phyloP scores from a whole-genome alignment of 257 asterid genomes.

The Euphrasia confusa region DNA sequence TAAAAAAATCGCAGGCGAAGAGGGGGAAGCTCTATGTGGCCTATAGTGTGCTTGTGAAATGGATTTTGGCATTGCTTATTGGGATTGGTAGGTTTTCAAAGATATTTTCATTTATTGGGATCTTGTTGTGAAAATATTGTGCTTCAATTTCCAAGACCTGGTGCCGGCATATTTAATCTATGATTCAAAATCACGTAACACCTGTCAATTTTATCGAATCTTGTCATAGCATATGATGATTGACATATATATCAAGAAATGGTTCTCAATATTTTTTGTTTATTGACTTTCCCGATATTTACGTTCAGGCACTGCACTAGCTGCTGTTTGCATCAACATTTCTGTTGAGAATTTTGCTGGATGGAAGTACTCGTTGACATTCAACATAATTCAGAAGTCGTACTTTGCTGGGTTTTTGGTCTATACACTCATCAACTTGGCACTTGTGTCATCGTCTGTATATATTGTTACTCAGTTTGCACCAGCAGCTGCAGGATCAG shows the following conservation, averaged over 20 bases:
- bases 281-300: conserved; percentile 20
- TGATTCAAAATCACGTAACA: no score
- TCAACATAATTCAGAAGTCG: conserved; percentile 84
- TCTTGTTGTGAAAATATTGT: no score
- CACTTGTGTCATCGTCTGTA: conserved; percentile 81
- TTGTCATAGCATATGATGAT: no score
- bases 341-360: conserved; percentile 99
- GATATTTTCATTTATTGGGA: background rate
- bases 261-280: background rate
- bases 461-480: conserved; percentile 83
- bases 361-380: conserved; percentile 95
- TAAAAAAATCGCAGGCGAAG: background rate
- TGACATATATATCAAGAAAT: no score
- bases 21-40: conserved; percentile 1
- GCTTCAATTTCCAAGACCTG: background rate
- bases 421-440: conserved; percentile 78
- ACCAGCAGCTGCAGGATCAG: conserved; percentile 99
- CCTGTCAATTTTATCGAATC: no score
- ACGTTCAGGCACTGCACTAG: conserved; percentile 84
- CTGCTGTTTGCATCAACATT: conserved; percentile 92
- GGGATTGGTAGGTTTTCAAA: background rate
- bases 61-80: conserved; percentile 39
- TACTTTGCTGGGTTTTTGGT: conserved; percentile 85
- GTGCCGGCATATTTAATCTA: no score
- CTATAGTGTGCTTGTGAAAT: background rate